These are phyloP conservation scores for Bruguiera hainesii DNA, from an alignment of 441 rosid genomes.

Conservation along the genomic window DNA sequence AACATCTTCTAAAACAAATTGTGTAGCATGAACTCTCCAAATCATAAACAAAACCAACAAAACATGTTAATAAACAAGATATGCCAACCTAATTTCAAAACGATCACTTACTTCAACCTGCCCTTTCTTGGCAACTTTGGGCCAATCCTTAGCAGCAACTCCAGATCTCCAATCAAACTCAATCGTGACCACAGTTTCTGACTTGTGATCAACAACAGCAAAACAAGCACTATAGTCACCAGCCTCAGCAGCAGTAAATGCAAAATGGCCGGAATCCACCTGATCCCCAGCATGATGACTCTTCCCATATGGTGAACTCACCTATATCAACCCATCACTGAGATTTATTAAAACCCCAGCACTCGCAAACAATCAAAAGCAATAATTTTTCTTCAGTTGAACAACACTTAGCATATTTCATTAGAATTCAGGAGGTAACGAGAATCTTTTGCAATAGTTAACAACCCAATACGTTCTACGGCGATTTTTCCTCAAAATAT, in stretches of 20 bases:
- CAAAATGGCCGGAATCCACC: conserved; percentile 47
- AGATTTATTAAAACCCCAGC: neutral
- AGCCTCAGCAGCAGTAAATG: conserved; percentile 37
- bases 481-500: no score
- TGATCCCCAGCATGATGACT: conserved; percentile 48
- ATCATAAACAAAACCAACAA: neutral
- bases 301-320: conserved; percentile 62
- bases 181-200: conserved; percentile 31
- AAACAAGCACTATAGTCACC: conserved; percentile 74
- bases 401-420: neutral
- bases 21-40: neutral
- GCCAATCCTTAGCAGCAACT: conserved; percentile 74
- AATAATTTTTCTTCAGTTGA: neutral
- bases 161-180: conserved; percentile 90
- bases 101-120: conserved; percentile 51
- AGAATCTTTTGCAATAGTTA: neutral
- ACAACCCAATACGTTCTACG: no score
- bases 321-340: conserved; percentile 31
- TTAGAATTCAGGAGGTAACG: neutral
- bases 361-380: neutral
- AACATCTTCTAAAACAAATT: neutral
- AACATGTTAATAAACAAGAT: neutral
- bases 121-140: conserved; percentile 69
- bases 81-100: neutral
- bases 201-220: conserved; percentile 37